Base-by-base conservation (phyloP, 2,329 filamentous ascomycete species). In the Helminthosporium solani region DNA sequence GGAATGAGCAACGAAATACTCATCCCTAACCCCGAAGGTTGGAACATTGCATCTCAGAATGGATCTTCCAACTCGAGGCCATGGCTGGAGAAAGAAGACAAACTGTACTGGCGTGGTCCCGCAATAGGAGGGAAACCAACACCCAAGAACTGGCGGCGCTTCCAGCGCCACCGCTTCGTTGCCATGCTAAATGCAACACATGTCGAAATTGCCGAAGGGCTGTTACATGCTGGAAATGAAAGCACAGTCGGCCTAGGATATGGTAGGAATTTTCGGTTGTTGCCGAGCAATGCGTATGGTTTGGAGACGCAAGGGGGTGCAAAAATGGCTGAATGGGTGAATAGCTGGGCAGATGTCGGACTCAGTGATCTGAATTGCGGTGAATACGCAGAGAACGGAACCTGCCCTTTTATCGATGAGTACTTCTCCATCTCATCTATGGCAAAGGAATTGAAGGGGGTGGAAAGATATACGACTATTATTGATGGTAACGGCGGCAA, bases 101-200 rank as follows among this genome's bases (percentile, higher is more conserved):
- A 58, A 6, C 46, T 75, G 7, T 64, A 74, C 20, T 79, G 76
- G 76, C 72, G 75, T 27, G 76, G 76, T 14, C 60, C 68, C 4
- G 74, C 75, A n/a, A 72, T 70, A 3, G 75, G 74, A 1, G 76
- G 76, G 3, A 65, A 71, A 4, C 73, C 74, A 49, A 67, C 61
- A 12, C 57, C 58, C 9, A 63, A 74, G 25, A 89, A 84, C 56
- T 90, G 87, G 87, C 78, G 75, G 7, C 80, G 82, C 0, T 88
- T 88, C 60, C 86, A 90, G 53, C 81, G 87, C 2, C 86, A 90
- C 61, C 83, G 87, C 1, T 87, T 90, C 60, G 78, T 89, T 2
- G 76, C 82, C 39, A 87, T 90, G 83, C 79, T 84, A 60, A 90
- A 90, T 57, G 79, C 74, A 8, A 86, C 84, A 9, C 52, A 60